A percentile compares a stretch with the other conserved stretches of the same genome.
Evolutionary conservation across 2,329 filamentous ascomycete genomes (phyloP).

Genomic region (Sporothrix mexicana): DNA sequence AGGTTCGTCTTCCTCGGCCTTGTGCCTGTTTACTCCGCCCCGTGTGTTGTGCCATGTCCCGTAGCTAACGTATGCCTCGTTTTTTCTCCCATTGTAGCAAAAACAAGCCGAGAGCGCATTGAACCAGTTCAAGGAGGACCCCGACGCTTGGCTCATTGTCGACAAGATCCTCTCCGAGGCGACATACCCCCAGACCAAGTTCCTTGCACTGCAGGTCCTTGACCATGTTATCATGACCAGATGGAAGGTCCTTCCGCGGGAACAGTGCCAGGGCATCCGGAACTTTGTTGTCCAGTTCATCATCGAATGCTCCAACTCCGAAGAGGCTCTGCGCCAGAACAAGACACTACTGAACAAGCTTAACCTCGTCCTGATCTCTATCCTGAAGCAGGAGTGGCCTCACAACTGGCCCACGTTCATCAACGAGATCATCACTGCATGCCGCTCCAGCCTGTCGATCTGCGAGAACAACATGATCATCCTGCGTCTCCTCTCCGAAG

Average conservation of each 20-base stretch:
- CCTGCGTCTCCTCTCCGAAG: constrained; percentile 90
- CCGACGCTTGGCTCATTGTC: constrained; percentile 95
- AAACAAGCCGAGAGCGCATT: constrained; percentile 91
- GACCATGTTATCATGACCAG: constrained; percentile 98
- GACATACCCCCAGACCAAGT: constrained; percentile 95
- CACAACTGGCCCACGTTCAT: constrained; percentile 99
- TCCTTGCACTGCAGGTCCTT: constrained; percentile 92
- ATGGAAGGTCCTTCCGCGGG: constrained; percentile 96
- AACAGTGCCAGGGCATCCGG: constrained; percentile 96
- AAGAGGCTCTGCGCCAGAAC: constrained; percentile 83
- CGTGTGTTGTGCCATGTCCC: constrained; percentile 30
- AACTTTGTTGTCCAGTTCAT: constrained; percentile 99
- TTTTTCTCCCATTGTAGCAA: constrained; percentile 65
- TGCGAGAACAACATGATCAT: constrained; percentile 99
- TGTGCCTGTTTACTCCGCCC: constrained; percentile 22
- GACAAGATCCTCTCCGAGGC: constrained; percentile 96
- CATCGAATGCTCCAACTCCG: constrained; percentile 87
- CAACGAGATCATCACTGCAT: constrained; percentile 98
- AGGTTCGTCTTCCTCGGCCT: constrained; percentile 62
- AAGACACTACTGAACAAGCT: constrained; percentile 96
- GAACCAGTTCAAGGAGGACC: constrained; percentile 99
- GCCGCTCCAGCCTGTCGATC: constrained; percentile 92
- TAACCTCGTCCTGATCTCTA: constrained; percentile 94
- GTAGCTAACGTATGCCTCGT: constrained; percentile 47
- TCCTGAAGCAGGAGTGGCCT: constrained; percentile 99